Evolutionary conservation across 495 filamentous ascomycete species (phyloP).

Genomic region (Cercophora sp.): DNA sequence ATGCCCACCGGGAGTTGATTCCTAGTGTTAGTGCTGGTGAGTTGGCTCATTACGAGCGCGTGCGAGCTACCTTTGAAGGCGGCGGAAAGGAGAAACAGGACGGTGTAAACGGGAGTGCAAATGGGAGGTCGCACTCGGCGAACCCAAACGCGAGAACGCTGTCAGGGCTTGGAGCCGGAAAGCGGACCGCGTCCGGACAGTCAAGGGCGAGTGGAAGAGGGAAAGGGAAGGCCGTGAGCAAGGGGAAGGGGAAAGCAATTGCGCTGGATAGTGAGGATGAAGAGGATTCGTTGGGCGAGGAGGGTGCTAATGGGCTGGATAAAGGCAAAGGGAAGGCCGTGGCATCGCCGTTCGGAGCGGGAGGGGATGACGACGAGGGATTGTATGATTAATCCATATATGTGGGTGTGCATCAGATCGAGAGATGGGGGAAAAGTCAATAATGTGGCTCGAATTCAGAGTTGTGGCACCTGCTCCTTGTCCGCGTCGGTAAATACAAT

Average conservation of each 20-base stretch:
- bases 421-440: too few species aligned
- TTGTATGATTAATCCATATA: slow-evolving; percentile 33
- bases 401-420: too few species aligned
- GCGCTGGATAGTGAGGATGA: slow-evolving; percentile 19
- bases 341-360: slow-evolving; percentile 24
- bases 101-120: slow-evolving; percentile 31
- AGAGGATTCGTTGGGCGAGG: slow-evolving; percentile 8
- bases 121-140: too few species aligned
- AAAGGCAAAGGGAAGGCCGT: slow-evolving; percentile 52
- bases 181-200: slow-evolving; percentile 14
- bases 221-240: slow-evolving; percentile 47
- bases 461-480: too few species aligned
- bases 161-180: slow-evolving; percentile 11
- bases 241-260: slow-evolving; percentile 44
- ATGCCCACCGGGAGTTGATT: slow-evolving; percentile 79
- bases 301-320: slow-evolving; percentile 13
- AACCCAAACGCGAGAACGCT: too few species aligned
- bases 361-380: slow-evolving; percentile 28
- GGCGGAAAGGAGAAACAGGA: slow-evolving; percentile 30
- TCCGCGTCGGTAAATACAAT: too few species aligned
- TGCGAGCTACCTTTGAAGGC: slow-evolving; percentile 75
- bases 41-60: slow-evolving; percentile 83
- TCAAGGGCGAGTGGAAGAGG: slow-evolving; percentile 43
- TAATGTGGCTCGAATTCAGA: too few species aligned
- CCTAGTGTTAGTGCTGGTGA: slow-evolving; percentile 91